Base-by-base conservation (phyloP, 2,329 filamentous ascomycete genomes). In the Colletotrichum gloeosporioides region DNA sequence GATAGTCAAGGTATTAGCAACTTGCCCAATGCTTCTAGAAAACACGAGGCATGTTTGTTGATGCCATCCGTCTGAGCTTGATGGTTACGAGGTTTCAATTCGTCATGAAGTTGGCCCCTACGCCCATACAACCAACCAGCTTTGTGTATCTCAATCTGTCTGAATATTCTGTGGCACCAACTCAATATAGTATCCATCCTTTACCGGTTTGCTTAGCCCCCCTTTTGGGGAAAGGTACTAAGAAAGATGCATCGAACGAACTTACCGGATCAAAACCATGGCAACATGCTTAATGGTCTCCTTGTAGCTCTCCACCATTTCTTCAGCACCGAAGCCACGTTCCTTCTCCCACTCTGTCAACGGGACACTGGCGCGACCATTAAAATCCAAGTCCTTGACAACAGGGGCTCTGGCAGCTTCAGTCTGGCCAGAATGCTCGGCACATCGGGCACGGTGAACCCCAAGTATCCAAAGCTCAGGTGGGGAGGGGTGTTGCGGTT, bases 211-310 rank as follows among this genome's bases (percentile, higher is more conserved):
- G 18, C 0, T 44, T 44, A 44, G 39, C 39, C 16, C 18, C n/a
- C 4, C 1, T 3, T 3, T 0, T 6, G 18, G 0, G 10, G 18
- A 10, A 2, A 44, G 16, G 31, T 31, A 9, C 9, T 9, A 3
- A 31, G 31, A 10, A n/a, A 6, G 39, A 4, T 44, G 18, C 39
- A 44, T 8, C 39, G 10, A 9, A 44, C n/a, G 39, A n/a, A 44
- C 18, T 44, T 6, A n/a, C 39, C 8, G 39, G 39, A 44, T n/a
- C 39, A 10, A 18, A 44, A 44, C 39, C 18, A 44, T 10, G n/a
- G 39, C 39, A 44, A 44, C 39, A n/a, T 44, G 39, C 39, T 44
- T 44, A 9, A 44, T 44, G 39, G 39, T 44, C 39, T 44, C 3
- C n/a, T 44, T 44, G 39, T 44, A 44, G 39, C 39, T 44, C 0